These are phyloP conservation scores for Acephala macrosclerotiorum DNA, from an alignment of 2,329 filamentous ascomycete genomes.

Conservation along the genomic window DNA sequence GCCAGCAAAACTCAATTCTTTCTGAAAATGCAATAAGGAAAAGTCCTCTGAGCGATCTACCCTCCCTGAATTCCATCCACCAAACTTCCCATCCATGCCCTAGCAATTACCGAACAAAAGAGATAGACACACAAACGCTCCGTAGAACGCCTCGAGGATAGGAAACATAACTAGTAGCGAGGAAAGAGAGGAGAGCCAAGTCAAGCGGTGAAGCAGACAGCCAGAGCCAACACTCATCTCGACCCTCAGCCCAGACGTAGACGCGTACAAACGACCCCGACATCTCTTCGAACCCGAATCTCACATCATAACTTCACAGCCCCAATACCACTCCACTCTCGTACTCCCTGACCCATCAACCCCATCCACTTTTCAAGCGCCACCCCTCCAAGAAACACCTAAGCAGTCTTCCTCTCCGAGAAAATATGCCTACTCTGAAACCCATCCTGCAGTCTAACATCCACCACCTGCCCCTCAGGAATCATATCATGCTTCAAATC, in stretches of 20 bases:
- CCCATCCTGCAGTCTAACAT: constrained; percentile 59
- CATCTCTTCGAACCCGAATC: neutral
- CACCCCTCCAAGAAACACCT: neutral
- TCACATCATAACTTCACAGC: neutral
- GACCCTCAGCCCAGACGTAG: neutral
- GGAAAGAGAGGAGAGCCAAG: neutral
- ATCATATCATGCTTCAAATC: constrained; percentile 83
- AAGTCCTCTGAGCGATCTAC: neutral
- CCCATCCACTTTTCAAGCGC: neutral
- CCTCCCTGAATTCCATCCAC: neutral
- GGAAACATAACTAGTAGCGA: neutral
- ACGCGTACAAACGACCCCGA: neutral
- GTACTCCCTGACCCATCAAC: neutral
- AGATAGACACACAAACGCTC: neutral
- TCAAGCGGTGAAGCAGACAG: too few species aligned
- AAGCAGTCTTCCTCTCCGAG: constrained; percentile 26
- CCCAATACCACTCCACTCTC: constrained; percentile 2
- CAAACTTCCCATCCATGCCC: neutral
- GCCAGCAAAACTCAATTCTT: constrained; percentile 2
- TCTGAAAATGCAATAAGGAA: neutral
- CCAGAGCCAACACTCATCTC: neutral
- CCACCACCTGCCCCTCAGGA: constrained; percentile 67
- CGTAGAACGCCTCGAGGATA: constrained; percentile 1
- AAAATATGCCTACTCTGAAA: constrained; percentile 55
- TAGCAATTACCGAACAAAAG: neutral